Conservation (phyloP, 1,284 basidiomycete genomes). For the Ustilago esculenta region DNA sequence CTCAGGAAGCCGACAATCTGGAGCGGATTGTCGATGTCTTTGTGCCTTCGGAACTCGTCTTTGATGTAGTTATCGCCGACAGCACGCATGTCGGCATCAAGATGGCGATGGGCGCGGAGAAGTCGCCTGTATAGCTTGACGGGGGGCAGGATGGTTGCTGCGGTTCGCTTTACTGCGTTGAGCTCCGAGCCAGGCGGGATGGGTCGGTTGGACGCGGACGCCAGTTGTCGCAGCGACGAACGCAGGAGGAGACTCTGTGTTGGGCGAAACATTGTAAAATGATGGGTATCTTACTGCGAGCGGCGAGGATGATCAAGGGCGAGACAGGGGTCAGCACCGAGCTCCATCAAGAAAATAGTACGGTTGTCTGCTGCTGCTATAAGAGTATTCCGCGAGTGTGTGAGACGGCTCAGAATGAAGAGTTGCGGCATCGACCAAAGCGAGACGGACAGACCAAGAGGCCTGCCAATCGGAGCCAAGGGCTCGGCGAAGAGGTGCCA, state of each 20-base stretch:
- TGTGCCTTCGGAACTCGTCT: constrained; percentile 64
- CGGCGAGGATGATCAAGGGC: too few relatives aligned
- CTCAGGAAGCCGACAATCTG: constrained; percentile 65
- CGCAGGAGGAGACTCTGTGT: constrained; percentile 17
- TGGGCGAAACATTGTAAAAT: constrained; percentile 22
- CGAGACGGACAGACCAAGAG: constrained; percentile 7
- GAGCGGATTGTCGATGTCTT: constrained; percentile 60
- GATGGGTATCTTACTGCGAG: background rate
- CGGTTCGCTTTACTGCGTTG: constrained; percentile 37
- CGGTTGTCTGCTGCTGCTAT: constrained; percentile 1
- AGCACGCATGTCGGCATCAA: constrained; percentile 63
- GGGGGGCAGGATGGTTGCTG: constrained; percentile 58
- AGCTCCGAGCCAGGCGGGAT: constrained; percentile 35
- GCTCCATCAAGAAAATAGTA: background rate
- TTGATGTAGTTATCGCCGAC: constrained; percentile 67
- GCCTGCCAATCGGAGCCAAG: constrained; percentile 21
- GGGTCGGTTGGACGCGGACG: constrained; percentile 38
- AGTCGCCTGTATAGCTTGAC: constrained; percentile 63
- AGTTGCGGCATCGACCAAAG: constrained; percentile 54
- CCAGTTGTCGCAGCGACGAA: constrained; percentile 21
- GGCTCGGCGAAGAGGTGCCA: constrained; percentile 59
- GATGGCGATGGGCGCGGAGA: constrained; percentile 58
- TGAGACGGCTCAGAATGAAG: constrained; percentile 47
- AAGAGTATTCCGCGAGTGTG: background rate
- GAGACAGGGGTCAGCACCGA: constrained; percentile 4